A percentile compares a stretch with the other conserved stretches of the same genome.
These are phyloP conservation scores for Salvia splendens DNA, from an alignment of 257 asterid genomes.

Conservation along the genomic window DNA sequence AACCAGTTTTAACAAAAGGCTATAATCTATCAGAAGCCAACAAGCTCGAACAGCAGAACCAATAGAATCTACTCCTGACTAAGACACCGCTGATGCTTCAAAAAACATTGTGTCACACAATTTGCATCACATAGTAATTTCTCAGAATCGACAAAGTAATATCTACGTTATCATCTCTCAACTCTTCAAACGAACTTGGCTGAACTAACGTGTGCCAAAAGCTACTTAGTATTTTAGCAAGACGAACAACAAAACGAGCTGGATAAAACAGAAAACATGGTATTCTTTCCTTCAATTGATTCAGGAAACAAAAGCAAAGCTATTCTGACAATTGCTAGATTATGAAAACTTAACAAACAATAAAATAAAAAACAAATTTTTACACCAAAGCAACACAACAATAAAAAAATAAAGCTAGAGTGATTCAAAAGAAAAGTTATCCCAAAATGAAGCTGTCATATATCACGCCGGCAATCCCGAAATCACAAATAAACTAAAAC, in stretches of 20 bases:
- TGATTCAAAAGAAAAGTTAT: not conserved
- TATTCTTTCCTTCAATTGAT: not conserved
- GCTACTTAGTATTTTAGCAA: conserved; percentile 4
- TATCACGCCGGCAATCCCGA: not conserved
- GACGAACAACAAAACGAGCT: conserved; percentile 16
- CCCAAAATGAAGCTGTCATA: not conserved
- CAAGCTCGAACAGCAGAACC: conserved; percentile 10
- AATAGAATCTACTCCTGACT: conserved; percentile 16
- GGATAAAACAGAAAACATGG: not conserved
- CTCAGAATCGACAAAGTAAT: conserved; percentile 2
- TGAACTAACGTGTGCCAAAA: conserved; percentile 1
- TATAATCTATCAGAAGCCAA: conserved; percentile 30
- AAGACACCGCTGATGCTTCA: not conserved
- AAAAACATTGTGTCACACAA: not conserved
- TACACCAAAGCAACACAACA: conserved; percentile 16
- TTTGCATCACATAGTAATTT: not conserved
- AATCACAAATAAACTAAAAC: conserved; percentile 8
- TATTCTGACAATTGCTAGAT: conserved; percentile 6
- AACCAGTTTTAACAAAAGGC: conserved; percentile 22
- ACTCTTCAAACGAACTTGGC: conserved; percentile 6
- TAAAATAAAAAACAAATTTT: not conserved
- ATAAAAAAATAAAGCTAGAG: conserved; percentile 22
- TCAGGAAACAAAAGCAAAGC: conserved; percentile 7
- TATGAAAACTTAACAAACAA: not conserved
- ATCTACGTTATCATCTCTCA: conserved; percentile 2